Evolutionary conservation across 176 grass and related monocot genomes (phyloP), one percentile per base, ranked within the genome.

Genomic region (Oryza coarctata): DNA sequence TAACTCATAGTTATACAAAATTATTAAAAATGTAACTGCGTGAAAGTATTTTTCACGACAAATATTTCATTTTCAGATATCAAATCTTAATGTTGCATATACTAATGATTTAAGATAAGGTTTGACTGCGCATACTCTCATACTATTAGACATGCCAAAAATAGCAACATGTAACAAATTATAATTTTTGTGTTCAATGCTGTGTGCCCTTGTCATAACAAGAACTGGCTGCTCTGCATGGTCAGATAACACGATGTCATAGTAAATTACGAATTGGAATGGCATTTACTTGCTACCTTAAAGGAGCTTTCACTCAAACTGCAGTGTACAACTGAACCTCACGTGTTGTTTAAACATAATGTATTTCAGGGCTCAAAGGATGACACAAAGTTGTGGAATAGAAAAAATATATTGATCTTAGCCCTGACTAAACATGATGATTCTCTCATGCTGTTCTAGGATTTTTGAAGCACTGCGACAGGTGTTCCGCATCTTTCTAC

Each of bases 351-450:
- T 77, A 20, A 50, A 67, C 74, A 30, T 74, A 35, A 71, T 76
- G 7, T 70, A 39, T 77, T 94, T 60, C 76, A 94, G 89, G 80
- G 87, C 33, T 83, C 82, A 39, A 81, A 88, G 85, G 73, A 85
- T 77, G 76, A 87, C 44, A 85, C 14, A 68, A 87, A 80, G 23
- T 71, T 89, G 67, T 50, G 63, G 50, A 65, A 47, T 20, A 89
- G 71, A 82, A 89, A 68, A 65, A 75, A 39, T 30, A 61, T 92
- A n/a, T 60, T 94, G 78, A 64, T 92, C 75, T 68, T 92, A 73
- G 80, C 87, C 25, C 89, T 90, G 30, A 83, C 47, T 17, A 92
- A 85, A 75, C 76, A 87, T 83, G 92, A 94, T 52, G 92, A 92
- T 29, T 87, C 89, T 36, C 70, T 92, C 26, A 83, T 94, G 92